phyloP scores from a whole-genome alignment of 139 green algal genomes.

The Nannochloris sp. region DNA sequence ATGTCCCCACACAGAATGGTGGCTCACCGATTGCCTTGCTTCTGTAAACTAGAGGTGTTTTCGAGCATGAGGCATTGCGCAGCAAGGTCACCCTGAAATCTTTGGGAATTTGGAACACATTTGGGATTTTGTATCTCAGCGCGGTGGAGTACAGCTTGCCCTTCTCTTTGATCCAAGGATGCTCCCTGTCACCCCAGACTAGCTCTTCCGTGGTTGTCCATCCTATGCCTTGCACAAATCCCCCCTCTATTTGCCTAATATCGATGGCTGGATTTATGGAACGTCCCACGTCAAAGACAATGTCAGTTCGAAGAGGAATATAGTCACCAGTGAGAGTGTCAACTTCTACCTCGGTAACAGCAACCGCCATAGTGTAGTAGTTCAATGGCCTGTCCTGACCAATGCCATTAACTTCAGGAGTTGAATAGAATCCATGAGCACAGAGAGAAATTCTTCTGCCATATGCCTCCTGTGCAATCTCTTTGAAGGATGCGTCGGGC shows the following conservation, averaged over 20 bases:
- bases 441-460: constrained; percentile 77
- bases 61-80: constrained; percentile 63
- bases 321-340: constrained; percentile 79
- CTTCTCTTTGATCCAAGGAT: constrained; percentile 59
- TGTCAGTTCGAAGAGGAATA: constrained; percentile 66
- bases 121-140: constrained; percentile 91
- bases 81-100: constrained; percentile 86
- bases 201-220: constrained; percentile 93
- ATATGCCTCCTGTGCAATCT: constrained; percentile 70
- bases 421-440: constrained; percentile 91
- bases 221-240: constrained; percentile 88
- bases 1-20: constrained; percentile 80
- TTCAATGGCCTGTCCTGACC: constrained; percentile 76
- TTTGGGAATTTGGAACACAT: constrained; percentile 87
- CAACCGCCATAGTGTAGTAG: constrained; percentile 74
- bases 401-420: constrained; percentile 80
- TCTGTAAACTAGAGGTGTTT: constrained; percentile 62
- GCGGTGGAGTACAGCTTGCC: constrained; percentile 73
- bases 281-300: constrained; percentile 90
- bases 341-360: constrained; percentile 78
- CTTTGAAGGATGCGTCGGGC: constrained; percentile 20
- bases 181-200: constrained; percentile 81
- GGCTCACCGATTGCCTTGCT: constrained; percentile 96
- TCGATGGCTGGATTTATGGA: constrained; percentile 94
- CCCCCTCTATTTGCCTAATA: constrained; percentile 93